A percentile compares a stretch with the other conserved stretches of the same genome.
phyloP scores from a whole-genome alignment of 768 basidiomycete species.

The Boletus sp. region DNA sequence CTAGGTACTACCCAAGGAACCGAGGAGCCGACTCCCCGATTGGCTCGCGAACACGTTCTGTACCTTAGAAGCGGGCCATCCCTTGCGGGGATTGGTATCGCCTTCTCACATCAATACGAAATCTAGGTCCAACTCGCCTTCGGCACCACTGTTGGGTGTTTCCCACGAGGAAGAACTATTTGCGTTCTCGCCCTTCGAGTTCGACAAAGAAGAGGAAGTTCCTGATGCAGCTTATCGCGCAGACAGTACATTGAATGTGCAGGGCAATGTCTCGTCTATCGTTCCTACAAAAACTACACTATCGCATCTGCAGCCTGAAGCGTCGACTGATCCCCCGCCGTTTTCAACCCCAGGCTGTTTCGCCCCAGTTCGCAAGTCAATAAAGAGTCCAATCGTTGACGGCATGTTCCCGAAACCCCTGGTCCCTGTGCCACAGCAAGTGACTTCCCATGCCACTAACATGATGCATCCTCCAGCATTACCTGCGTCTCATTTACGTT shows the following conservation, averaged over 20 bases:
- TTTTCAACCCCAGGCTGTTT: slow-evolving; percentile 28
- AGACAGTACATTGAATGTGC: neutral
- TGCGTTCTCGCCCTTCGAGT: slow-evolving; percentile 28
- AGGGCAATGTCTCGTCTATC: neutral
- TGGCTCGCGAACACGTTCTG: slow-evolving; percentile 58
- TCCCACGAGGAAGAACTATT: slow-evolving; percentile 21
- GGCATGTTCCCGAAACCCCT: slow-evolving; percentile 1
- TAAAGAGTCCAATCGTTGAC: neutral
- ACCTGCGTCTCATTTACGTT: slow-evolving; percentile 18
- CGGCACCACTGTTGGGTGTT: slow-evolving; percentile 1
- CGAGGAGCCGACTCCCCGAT: slow-evolving; percentile 39
- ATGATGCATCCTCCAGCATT: slow-evolving; percentile 11
- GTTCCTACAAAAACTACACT: neutral
- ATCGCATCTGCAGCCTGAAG: neutral
- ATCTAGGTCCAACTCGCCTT: neutral
- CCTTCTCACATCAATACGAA: slow-evolving; percentile 13
- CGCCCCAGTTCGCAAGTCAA: slow-evolving; percentile 7
- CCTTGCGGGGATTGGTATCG: slow-evolving; percentile 32
- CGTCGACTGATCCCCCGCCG: slow-evolving; percentile 4
- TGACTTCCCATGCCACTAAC: slow-evolving; percentile 1
- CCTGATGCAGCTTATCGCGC: neutral
- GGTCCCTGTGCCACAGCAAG: slow-evolving; percentile 7
- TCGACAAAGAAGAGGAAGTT: slow-evolving; percentile 8
- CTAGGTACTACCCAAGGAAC: slow-evolving; percentile 19
- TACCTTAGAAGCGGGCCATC: slow-evolving; percentile 37